phyloP scores from a whole-genome alignment of 495 filamentous ascomycete genomes.

The Penicillium pancosmium region DNA sequence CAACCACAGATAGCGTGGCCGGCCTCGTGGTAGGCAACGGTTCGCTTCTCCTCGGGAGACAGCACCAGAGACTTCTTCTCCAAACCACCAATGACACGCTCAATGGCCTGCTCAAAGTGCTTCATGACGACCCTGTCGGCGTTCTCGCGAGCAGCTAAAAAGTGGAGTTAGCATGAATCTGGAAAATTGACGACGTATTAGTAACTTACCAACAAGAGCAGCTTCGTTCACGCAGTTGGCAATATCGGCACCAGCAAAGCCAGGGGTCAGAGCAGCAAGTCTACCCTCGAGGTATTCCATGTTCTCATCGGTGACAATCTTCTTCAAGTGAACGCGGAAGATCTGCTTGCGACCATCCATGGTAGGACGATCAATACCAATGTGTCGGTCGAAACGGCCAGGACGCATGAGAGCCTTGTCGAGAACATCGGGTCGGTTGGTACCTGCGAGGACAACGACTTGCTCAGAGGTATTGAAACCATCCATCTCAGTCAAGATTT shows the following conservation, averaged over 20 bases:
- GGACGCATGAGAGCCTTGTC: slow-evolving; percentile 96
- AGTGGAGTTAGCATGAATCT: slow-evolving; percentile 32
- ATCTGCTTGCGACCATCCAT: slow-evolving; percentile 97
- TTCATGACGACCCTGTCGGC: slow-evolving; percentile 77
- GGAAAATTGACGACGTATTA: not conserved
- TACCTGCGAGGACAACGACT: slow-evolving; percentile 97
- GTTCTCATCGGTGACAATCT: slow-evolving; percentile 90
- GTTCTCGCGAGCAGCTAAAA: slow-evolving; percentile 75
- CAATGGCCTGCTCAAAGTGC: slow-evolving; percentile 97
- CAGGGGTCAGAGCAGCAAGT: slow-evolving; percentile 88
- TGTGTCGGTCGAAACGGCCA: slow-evolving; percentile 95
- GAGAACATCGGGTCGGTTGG: slow-evolving; percentile 90
- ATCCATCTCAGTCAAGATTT: slow-evolving; percentile 99
- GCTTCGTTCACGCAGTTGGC: slow-evolving; percentile 98
- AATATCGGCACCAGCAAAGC: slow-evolving; percentile 96
- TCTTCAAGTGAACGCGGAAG: slow-evolving; percentile 88
- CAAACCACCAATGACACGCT: slow-evolving; percentile 92
- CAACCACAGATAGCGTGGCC: slow-evolving; percentile 98
- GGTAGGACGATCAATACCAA: slow-evolving; percentile 87
- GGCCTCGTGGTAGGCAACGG: slow-evolving; percentile 96
- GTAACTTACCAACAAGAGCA: slow-evolving; percentile 84
- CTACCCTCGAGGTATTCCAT: slow-evolving; percentile 83
- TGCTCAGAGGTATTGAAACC: slow-evolving; percentile 98
- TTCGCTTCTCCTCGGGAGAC: slow-evolving; percentile 88
- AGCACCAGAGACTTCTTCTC: slow-evolving; percentile 96